Evolutionary conservation across 1,284 basidiomycete species (phyloP), one percentile per base, ranked within the genome.

Genomic region (Tremellales sp.): DNA sequence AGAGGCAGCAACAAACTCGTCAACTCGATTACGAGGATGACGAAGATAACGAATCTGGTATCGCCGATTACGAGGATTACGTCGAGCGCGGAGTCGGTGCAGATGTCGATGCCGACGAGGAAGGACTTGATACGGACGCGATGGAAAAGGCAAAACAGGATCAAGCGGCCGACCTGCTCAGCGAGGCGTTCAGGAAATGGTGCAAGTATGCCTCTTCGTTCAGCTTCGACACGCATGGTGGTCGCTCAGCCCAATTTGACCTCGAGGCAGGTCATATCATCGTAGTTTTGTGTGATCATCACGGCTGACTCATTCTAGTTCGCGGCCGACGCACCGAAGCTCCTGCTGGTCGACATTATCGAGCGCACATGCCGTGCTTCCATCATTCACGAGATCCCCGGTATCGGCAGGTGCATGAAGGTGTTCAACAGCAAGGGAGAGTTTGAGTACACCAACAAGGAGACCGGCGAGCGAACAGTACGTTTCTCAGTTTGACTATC

Each of bases 281-380:
- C 11, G 42, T 50, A 22, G 13, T 11, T 40, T 36, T 13, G 19
- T 12, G 22, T 35, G 52, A 82, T 40, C 78, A 84, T 62, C 10
- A 17, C 36, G 8, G 82, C 7, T 45, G 17, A 15, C 24, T 26
- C 31, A 10, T 44, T 29, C 2, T 40, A 77, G 75, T 78, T 79
- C 70, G 71, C 75, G 2, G 75, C 74, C n/a, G 71, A 67, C 49
- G 71, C 89, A 66, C 90, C 90, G 22, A 97, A 97, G 74, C 79
- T 97, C 35, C 78, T 97, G 26, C 81, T 97, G 29, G 89, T 96
- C 46, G 92, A 91, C 48, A 82, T 97, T 54, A 81, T 96, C 48
- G 92, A 97, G 72, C 80, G 85, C 50, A 83, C 84, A 15, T 96
- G 91, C 72, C 79, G 83, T 48, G 82, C 83, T 48, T 86, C 89